phyloP scores from a whole-genome alignment of 1,284 basidiomycete genomes.

The Microbotryum lychnidis-dioicae region DNA sequence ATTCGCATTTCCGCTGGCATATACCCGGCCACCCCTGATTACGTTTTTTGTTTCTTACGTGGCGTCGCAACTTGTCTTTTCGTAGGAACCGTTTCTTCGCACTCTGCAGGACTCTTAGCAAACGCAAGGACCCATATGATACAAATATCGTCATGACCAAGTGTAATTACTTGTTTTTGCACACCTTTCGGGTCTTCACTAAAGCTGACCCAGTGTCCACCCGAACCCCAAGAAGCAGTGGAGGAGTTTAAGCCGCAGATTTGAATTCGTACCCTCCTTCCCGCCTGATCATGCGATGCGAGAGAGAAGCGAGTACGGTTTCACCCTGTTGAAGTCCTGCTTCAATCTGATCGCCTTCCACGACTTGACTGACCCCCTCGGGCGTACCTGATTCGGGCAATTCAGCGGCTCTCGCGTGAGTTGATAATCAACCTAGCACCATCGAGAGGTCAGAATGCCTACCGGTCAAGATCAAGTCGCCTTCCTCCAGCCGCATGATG shows the following conservation, averaged over 20 bases:
- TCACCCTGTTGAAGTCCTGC: conserved; percentile 57
- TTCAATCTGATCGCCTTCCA: conserved; percentile 67
- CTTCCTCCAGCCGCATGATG: conserved; percentile 91
- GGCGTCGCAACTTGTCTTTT: no score
- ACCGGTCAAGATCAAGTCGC: conserved; percentile 43
- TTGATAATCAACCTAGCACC: not conserved
- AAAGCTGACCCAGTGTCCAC: no score
- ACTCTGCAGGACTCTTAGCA: no score
- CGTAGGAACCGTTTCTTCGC: no score
- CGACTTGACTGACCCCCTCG: conserved; percentile 73
- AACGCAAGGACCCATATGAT: no score
- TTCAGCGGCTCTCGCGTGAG: not conserved
- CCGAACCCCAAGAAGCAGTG: no score
- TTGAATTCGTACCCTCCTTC: conserved; percentile 62
- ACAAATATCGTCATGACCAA: no score
- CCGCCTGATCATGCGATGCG: conserved; percentile 15
- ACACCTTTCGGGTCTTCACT: no score
- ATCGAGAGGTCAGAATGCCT: no score
- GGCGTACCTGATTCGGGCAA: conserved; percentile 56
- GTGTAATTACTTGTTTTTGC: no score
- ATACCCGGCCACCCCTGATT: not conserved
- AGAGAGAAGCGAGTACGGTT: no score
- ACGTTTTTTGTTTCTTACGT: no score
- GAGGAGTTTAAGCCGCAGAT: not conserved
- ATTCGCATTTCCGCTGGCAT: not conserved